Base-by-base conservation (phyloP, 345 rosid genomes). In the Camelina hispida region DNA sequence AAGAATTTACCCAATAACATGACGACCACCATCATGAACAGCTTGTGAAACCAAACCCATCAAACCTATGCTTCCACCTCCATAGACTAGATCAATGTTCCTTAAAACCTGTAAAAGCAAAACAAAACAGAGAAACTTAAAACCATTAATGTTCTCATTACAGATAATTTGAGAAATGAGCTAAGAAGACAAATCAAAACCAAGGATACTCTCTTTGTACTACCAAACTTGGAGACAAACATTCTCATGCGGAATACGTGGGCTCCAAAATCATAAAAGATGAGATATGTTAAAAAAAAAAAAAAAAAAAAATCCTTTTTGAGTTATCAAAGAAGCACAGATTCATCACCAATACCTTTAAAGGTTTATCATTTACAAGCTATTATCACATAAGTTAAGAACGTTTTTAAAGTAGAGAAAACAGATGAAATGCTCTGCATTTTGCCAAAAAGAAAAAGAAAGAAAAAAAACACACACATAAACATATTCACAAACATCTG, bases 11-110 rank as follows among this genome's bases (percentile, higher is more conserved):
- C 98, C 99, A 78, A 96, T 91, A 70, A 96, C 99, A 89, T 93
- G 99, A 69, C 99, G 90, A 83, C 99, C 99, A 40, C 99, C 99
- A 82, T 93, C 90, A 82, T 96, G 98, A 85, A 96, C 99, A 75
- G 98, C 97, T 83, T 95, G 97, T 40, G 99, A 95, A 72, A 95
- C 86, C 82, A 92, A 79, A 71, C 99, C 99, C 99, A 96, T 96
- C 80, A 96, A 82, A 57, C 99, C 99, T 82, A 96, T 93, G 85
- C 99, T 96, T 34, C 99, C 98, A 42, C 99, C 99, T 84, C 99
- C 99, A 72, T 96, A 92, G 71, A 96, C 99, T 69, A 96, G 79
- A 84, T 96, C 98, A 84, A 91, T 96, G 90, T 91, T 96, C 88
- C 88, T 91, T 71, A 88, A 87, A 57, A 96, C 99, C 99, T 96